Evolutionary conservation across 768 basidiomycete genomes (phyloP).

Genomic region (Filobasidium floriforme): DNA sequence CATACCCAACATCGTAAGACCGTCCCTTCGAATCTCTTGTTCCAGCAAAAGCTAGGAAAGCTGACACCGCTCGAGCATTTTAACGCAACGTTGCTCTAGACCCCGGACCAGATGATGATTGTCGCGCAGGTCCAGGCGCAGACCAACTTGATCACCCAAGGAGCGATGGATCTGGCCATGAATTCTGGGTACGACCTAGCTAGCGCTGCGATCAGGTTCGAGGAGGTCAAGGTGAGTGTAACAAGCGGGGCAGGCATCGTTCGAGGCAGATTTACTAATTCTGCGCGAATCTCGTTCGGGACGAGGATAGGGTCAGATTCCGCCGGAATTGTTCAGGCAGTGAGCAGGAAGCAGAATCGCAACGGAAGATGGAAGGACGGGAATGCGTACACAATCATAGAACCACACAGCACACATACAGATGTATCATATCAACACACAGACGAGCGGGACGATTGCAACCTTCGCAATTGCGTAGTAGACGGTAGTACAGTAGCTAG

Average conservation of each 20-base stretch:
- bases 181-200: constrained; percentile 79
- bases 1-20: constrained; percentile 54
- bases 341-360: no score
- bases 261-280: no score
- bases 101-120: constrained; percentile 63
- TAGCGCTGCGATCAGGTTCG: constrained; percentile 73
- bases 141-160: constrained; percentile 72
- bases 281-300: neutral
- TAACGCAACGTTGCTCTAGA: no score
- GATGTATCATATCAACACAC: no score
- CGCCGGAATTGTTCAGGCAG: neutral
- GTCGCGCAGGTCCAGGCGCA: constrained; percentile 58
- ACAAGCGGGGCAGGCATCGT: no score
- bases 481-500: no score
- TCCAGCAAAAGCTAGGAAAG: neutral
- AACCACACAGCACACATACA: no score
- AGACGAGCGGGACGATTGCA: no score
- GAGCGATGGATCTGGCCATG: constrained; percentile 73
- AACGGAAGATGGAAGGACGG: neutral
- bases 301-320: neutral
- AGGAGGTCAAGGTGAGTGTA: constrained; percentile 58
- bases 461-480: no score
- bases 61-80: constrained; percentile 28
- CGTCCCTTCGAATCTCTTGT: neutral
- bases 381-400: no score